phyloP scores from a whole-genome alignment of 495 filamentous ascomycete genomes.

The Hyaloscypha variabilis region DNA sequence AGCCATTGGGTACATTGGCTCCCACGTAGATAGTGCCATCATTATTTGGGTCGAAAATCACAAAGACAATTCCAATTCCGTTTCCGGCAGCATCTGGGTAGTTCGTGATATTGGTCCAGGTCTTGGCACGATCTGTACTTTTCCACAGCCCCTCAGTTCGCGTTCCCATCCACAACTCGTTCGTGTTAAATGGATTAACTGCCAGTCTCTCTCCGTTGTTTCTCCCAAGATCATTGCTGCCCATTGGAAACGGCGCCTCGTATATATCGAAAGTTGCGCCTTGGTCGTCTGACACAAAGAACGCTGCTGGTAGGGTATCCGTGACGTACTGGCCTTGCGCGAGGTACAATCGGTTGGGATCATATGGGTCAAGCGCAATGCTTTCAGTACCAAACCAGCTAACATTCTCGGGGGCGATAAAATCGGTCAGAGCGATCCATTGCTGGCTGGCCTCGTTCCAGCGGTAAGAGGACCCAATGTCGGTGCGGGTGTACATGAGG shows the following conservation, averaged over 20 bases:
- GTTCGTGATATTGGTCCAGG: slow-evolving; percentile 18
- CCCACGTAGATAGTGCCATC: slow-evolving; percentile 14
- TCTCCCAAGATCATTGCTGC: slow-evolving; percentile 10
- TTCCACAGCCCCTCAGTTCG: slow-evolving; percentile 16
- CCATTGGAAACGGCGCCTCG: slow-evolving; percentile 16
- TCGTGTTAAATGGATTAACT: slow-evolving; percentile 12
- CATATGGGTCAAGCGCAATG: slow-evolving; percentile 10
- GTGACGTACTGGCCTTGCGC: slow-evolving; percentile 11
- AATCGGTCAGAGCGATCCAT: slow-evolving; percentile 18
- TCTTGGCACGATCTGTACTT: slow-evolving; percentile 8
- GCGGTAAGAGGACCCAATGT: slow-evolving; percentile 14
- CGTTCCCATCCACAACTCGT: slow-evolving; percentile 15
- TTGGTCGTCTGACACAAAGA: slow-evolving; percentile 15
- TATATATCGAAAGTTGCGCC: slow-evolving; percentile 17
- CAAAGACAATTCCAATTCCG: slow-evolving; percentile 13
- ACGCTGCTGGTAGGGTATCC: slow-evolving; percentile 2
- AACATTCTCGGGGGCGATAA: slow-evolving; percentile 8
- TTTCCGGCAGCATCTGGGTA: slow-evolving; percentile 10
- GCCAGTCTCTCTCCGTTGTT: slow-evolving; percentile 17
- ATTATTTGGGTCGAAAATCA: slow-evolving; percentile 15
- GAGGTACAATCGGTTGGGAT: slow-evolving; percentile 13
- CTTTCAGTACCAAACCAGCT: slow-evolving; percentile 14
- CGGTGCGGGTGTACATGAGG: slow-evolving; percentile 12
- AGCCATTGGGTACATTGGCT: slow-evolving; percentile 1
- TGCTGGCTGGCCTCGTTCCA: slow-evolving; percentile 1